Percentiles rank a stretch among this genome's conserved stretches.
Conservation (phyloP, 2,329 filamentous ascomycete genomes). For the Aquanectria penicillioides region DNA sequence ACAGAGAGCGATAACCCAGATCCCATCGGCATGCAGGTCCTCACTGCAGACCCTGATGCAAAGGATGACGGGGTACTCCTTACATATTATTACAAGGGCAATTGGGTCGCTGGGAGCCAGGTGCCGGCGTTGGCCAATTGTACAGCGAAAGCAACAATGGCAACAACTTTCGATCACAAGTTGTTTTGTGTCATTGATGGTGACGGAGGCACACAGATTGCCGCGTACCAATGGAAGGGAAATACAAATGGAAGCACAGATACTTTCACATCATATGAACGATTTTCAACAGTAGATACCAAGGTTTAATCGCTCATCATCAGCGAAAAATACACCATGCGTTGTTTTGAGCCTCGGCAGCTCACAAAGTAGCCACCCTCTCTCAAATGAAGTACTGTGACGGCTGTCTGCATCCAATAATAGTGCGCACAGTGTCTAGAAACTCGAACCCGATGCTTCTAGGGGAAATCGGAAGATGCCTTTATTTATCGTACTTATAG, state of each 20-base stretch:
- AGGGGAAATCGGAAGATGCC: too few species aligned
- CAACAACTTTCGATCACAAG: not conserved
- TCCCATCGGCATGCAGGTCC: not conserved
- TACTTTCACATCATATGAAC: too few species aligned
- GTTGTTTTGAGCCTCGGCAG: too few species aligned
- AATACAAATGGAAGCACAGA: not conserved
- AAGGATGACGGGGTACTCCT: not conserved
- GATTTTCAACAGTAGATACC: too few species aligned
- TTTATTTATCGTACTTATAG: too few species aligned
- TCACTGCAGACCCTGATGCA: conserved; percentile 2
- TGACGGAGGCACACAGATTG: not conserved
- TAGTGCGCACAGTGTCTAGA: too few species aligned
- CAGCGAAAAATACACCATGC: too few species aligned
- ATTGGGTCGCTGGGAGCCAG: not conserved
- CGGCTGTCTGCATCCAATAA: too few species aligned
- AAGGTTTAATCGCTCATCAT: too few species aligned
- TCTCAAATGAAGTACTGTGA: too few species aligned
- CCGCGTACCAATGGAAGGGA: conserved; percentile 5
- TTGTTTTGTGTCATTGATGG: conserved; percentile 14
- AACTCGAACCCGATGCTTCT: too few species aligned
- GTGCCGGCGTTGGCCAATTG: conserved; percentile 9
- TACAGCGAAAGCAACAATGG: not conserved
- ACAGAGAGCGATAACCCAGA: not conserved
- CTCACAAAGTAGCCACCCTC: too few species aligned
- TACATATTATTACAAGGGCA: conserved; percentile 6